Evolutionary conservation across 495 filamentous ascomycete species (phyloP).

Genomic region (Hyaloscypha finlandica): DNA sequence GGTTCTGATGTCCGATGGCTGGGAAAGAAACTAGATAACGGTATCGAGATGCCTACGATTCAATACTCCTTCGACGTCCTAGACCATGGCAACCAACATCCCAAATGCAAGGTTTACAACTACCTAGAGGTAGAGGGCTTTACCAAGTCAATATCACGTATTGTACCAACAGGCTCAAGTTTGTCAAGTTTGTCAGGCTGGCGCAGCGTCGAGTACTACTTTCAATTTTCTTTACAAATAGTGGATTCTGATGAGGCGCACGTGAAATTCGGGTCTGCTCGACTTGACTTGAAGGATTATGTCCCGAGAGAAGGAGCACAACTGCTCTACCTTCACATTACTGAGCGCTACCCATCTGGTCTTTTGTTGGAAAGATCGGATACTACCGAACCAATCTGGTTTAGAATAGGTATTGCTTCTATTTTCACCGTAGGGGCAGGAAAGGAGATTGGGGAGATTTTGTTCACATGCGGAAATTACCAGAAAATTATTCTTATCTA

Average conservation of each 20-base stretch:
- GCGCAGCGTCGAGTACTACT: conserved; percentile 3
- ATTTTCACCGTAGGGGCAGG: conserved; percentile 1
- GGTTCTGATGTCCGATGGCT: conserved; percentile 6
- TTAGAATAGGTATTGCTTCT: conserved; percentile 7
- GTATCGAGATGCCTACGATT: conserved; percentile 5
- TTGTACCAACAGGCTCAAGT: conserved; percentile 1
- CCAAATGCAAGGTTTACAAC: conserved; percentile 2
- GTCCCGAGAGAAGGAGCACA: conserved; percentile 1
- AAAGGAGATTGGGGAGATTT: not conserved
- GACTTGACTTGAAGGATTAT: not conserved
- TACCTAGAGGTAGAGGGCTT: not conserved
- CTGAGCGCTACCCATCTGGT: conserved; percentile 6
- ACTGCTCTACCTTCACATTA: conserved; percentile 5
- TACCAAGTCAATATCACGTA: conserved; percentile 5
- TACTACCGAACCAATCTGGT: conserved; percentile 1
- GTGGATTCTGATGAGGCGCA: not conserved
- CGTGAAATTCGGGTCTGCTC: conserved; percentile 1
- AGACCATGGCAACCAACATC: conserved; percentile 2
- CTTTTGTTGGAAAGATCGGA: conserved; percentile 6
- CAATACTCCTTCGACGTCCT: conserved; percentile 4
- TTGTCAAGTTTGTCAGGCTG: not conserved
- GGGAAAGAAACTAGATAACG: conserved; percentile 3
- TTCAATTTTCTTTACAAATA: conserved; percentile 1
- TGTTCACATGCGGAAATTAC: conserved; percentile 2
- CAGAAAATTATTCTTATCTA: conserved; percentile 6